phyloP scores from a whole-genome alignment of 495 filamentous ascomycete genomes.

The Elasticomyces elasticus region DNA sequence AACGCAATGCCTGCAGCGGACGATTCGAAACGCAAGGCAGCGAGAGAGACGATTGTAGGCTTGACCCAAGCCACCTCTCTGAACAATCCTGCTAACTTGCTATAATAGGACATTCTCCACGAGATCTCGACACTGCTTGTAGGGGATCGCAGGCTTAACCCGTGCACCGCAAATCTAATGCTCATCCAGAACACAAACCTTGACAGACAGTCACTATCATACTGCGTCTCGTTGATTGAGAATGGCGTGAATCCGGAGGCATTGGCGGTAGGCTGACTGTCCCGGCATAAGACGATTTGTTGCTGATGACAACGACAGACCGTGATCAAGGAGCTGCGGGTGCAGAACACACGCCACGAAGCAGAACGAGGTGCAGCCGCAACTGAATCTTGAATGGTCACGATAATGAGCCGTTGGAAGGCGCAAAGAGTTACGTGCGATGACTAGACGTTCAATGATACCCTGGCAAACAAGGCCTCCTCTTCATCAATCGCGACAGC shows the following conservation, averaged over 20 bases:
- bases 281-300: background rate
- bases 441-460: background rate
- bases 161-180: constrained; percentile 4
- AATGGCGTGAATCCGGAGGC: constrained; percentile 96
- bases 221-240: constrained; percentile 92
- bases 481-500: background rate
- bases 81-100: background rate
- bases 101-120: constrained; percentile 61
- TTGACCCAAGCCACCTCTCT: background rate
- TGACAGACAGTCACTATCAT: constrained; percentile 77
- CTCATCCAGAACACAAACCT: constrained; percentile 73
- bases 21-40: constrained; percentile 72
- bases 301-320: constrained; percentile 20
- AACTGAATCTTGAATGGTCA: too few relatives aligned
- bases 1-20: constrained; percentile 20
- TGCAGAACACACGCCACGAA: constrained; percentile 20
- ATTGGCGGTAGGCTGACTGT: constrained; percentile 57
- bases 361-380: constrained; percentile 1
- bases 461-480: background rate
- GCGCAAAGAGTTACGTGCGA: background rate
- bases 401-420: background rate
- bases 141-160: constrained; percentile 16
- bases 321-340: constrained; percentile 29
- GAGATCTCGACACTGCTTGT: constrained; percentile 89
- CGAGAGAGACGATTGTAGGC: constrained; percentile 68